Percentiles rank a stretch among this genome's conserved stretches.
phyloP scores from a whole-genome alignment of 257 asterid genomes.

The Mentha longifolia region DNA sequence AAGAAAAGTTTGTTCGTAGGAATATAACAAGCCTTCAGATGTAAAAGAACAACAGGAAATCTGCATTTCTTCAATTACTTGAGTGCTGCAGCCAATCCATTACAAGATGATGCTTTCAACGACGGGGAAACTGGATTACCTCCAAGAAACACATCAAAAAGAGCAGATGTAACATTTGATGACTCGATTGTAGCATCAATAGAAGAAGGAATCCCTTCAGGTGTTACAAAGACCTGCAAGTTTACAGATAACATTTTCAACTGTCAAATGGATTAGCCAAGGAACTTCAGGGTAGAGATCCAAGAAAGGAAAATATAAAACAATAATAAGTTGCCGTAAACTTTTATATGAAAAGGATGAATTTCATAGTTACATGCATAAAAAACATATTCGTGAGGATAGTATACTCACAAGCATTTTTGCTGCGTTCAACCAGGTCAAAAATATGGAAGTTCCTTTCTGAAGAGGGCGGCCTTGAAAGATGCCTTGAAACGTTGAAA shows the following conservation, averaged over 20 bases:
- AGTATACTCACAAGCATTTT: constrained; percentile 74
- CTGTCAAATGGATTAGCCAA: background rate
- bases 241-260: background rate
- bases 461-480: constrained; percentile 77
- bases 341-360: background rate
- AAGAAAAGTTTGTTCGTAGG: constrained; percentile 1
- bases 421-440: constrained; percentile 83
- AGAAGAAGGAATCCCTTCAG: constrained; percentile 62
- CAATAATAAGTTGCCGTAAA: background rate
- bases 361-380: background rate
- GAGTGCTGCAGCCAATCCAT: constrained; percentile 66
- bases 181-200: constrained; percentile 83
- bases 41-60: constrained; percentile 9
- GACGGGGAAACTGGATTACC: constrained; percentile 79
- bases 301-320: background rate
- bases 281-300: constrained; percentile 12
- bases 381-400: background rate
- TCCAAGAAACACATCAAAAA: constrained; percentile 88
- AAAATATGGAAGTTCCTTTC: constrained; percentile 76
- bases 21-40: constrained; percentile 28
- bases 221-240: constrained; percentile 69
- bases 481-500: constrained; percentile 60
- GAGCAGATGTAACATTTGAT: constrained; percentile 67
- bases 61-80: constrained; percentile 37
- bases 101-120: constrained; percentile 67